Percentiles rank a stretch among this genome's conserved stretches.
These are phyloP conservation scores for Williopsis jadinii DNA, from an alignment of 1,139 yeast species.

Conservation along the genomic window DNA sequence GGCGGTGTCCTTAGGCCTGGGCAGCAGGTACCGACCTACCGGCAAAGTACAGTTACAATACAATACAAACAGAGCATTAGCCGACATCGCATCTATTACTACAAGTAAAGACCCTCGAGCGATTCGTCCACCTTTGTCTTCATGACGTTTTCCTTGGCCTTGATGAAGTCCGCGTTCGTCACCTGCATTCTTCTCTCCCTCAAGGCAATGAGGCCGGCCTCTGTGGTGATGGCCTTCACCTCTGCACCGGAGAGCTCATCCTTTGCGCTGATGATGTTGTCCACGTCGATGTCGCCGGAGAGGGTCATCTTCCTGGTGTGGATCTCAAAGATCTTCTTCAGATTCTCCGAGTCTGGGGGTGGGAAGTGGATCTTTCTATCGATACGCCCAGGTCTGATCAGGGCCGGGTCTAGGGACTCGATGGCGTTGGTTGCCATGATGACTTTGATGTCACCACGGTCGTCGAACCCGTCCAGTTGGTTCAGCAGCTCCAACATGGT, in stretches of 20 bases:
- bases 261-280: conserved; percentile 83
- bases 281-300: conserved; percentile 81
- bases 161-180: conserved; percentile 87
- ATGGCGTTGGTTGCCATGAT: conserved; percentile 98
- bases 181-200: conserved; percentile 99
- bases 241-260: conserved; percentile 98
- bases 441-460: conserved; percentile 96
- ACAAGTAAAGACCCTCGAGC: conserved; percentile 89
- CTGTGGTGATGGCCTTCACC: conserved; percentile 96
- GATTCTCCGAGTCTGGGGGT: conserved; percentile 89
- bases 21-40: no score
- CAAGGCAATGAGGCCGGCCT: conserved; percentile 92
- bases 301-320: conserved; percentile 95
- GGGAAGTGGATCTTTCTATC: conserved; percentile 96
- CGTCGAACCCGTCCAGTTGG: conserved; percentile 97
- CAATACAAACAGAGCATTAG: background rate
- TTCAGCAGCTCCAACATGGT: conserved; percentile 96
- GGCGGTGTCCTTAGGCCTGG: no score
- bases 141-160: conserved; percentile 94
- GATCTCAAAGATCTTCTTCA: conserved; percentile 86
- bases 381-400: conserved; percentile 97
- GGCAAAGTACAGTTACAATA: no score
- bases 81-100: conserved; percentile 12
- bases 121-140: conserved; percentile 97
- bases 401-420: conserved; percentile 93